Conservation (phyloP, 257 asterid genomes). For the Solanum verrucosum region DNA sequence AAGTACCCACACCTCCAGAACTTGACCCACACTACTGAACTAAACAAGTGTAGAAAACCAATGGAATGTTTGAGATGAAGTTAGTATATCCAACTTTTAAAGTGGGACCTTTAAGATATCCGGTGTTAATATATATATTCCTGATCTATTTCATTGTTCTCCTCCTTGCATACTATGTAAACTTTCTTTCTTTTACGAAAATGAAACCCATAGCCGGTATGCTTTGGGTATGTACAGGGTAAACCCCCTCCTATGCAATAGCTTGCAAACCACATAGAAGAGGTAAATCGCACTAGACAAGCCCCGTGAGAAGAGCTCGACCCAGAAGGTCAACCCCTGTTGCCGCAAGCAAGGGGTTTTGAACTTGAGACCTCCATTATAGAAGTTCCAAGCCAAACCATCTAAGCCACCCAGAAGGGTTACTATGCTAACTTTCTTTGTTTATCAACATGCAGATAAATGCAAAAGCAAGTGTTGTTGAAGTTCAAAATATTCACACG, state of each 20-base stretch:
- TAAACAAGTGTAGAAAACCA: background rate
- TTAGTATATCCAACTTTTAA: background rate
- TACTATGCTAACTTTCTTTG: too few species aligned
- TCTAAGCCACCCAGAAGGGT: too few species aligned
- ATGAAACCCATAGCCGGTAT: background rate
- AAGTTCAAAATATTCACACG: too few species aligned
- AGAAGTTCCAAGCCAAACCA: too few species aligned
- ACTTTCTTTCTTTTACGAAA: background rate
- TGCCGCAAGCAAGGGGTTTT: too few species aligned
- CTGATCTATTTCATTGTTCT: background rate
- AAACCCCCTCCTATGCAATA: background rate
- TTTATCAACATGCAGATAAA: too few species aligned
- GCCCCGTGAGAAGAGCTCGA: too few species aligned
- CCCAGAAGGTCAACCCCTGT: too few species aligned
- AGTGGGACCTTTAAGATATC: background rate
- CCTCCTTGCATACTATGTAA: background rate
- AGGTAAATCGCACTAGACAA: too few species aligned
- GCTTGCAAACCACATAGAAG: too few species aligned
- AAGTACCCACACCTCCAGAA: background rate
- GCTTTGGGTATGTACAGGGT: background rate
- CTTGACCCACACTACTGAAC: background rate
- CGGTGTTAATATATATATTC: background rate
- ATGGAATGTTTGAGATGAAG: background rate
- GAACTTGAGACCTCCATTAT: too few species aligned
- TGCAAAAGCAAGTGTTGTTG: too few species aligned